Evolutionary conservation across 495 filamentous ascomycete genomes (phyloP), one percentile per base, ranked within the genome.

Genomic region (Chaetomidium leptoderma): DNA sequence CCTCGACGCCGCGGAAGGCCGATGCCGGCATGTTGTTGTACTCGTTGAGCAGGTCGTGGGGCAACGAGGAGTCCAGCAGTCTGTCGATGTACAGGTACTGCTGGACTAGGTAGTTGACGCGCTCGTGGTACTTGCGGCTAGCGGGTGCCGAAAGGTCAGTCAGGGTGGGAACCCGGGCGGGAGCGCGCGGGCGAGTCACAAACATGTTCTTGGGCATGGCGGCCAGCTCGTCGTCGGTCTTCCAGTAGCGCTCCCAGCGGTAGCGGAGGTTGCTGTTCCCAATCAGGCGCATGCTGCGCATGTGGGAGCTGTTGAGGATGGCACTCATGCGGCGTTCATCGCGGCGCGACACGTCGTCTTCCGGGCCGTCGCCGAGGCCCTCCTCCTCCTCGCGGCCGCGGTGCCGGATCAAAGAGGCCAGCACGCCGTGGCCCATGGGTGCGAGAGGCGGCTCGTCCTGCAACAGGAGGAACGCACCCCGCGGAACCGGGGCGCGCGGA

Each of bases 1-100:
- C 73, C 43, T 81, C 73, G 21, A 84, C 63, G 30, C 68, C 68
- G 35, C 61, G 58, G 62, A 73, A 72, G 48, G 66, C 72, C 17
- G 69, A 76, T 8, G 64, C 68, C 27, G 74, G 65, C 56, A 81
- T 72, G 44, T 82, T 66, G 53, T 82, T 81, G 70, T 97, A 97
- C 63, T 95, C 92, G 63, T 93, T 89, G 49, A 97, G 83, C 16
- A 97, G 75, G 64, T 88, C 83, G 59, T 91, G 90, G 0, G 91
- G 90, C 6, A 95, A 75, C 7, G 90, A 91, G 13, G 90, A 95
- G 70, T 95, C 91, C 33, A 97, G 80, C 19, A 97, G 73, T n/a
- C 87, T 81, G 70, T 97, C 91, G 61, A 96, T 95, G 65, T 92
- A 96, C 46, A 90, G 78, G 68, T 96, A 97, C 62, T 90, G 88